These are phyloP conservation scores for Olyra latifolia DNA, from an alignment of 176 grass and related monocot genomes.

Conservation along the genomic window DNA sequence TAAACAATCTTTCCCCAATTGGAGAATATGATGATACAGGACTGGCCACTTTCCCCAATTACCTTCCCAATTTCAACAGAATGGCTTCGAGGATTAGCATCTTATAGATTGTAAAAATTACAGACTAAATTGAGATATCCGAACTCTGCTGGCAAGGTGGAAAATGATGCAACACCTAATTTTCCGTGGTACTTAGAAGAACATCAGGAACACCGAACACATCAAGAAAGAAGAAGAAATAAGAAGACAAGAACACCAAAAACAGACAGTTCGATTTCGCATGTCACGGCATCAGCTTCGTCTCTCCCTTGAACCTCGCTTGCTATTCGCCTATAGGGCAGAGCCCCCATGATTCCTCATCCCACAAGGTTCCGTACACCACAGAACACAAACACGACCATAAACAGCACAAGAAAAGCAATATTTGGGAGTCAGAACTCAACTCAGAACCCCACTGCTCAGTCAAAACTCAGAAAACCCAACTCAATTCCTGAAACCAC, in stretches of 20 bases:
- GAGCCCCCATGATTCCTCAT: background rate
- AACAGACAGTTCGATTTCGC: background rate
- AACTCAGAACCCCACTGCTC: background rate
- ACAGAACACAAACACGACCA: background rate
- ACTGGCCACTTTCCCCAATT: background rate
- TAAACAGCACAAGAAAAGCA: background rate
- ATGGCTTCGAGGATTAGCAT: conserved; percentile 13
- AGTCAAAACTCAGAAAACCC: background rate
- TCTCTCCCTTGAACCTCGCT: background rate
- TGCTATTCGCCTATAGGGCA: background rate
- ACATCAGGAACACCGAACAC: background rate
- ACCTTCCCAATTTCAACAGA: background rate
- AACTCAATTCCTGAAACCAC: background rate
- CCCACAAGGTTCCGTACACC: background rate
- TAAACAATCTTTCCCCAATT: conserved; percentile 1
- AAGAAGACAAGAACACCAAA: background rate
- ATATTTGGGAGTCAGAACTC: background rate
- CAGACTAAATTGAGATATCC: background rate
- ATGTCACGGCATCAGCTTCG: background rate
- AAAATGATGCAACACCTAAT: background rate
- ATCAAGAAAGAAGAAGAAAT: no score
- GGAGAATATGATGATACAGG: conserved; percentile 9
- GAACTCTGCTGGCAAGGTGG: background rate
- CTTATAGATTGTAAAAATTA: background rate
- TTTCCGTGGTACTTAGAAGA: background rate